Conservation (phyloP, 73 alveolate species). For the Paramecium primaurelia region DNA sequence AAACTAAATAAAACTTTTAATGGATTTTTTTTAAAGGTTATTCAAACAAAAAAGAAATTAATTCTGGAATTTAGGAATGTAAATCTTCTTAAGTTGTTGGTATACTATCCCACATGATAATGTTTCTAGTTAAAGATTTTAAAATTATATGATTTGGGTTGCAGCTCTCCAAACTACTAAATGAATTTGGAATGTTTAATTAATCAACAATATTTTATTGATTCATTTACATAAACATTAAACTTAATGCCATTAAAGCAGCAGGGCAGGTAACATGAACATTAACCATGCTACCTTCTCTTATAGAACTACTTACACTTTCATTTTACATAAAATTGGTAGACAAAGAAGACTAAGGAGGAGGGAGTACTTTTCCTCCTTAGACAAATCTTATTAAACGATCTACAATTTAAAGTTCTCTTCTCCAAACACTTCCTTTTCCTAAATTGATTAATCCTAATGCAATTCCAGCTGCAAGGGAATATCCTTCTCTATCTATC, state of each 20-base stretch:
- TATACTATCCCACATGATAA: slow-evolving; percentile 94
- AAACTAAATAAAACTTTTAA: slow-evolving; percentile 68
- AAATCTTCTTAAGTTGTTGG: slow-evolving; percentile 80
- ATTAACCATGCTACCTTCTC: slow-evolving; percentile 92
- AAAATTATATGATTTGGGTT: slow-evolving; percentile 87
- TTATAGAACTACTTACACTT: slow-evolving; percentile 71
- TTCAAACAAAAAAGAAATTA: slow-evolving; percentile 83
- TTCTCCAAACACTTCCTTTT: slow-evolving; percentile 80
- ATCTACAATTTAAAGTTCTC: slow-evolving; percentile 88
- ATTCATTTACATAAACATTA: slow-evolving; percentile 87
- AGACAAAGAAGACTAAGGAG: slow-evolving; percentile 76
- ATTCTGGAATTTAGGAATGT: slow-evolving; percentile 83
- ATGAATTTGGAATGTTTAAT: slow-evolving; percentile 89
- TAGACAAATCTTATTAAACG: slow-evolving; percentile 92
- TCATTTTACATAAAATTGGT: slow-evolving; percentile 68
- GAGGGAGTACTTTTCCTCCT: slow-evolving; percentile 85
- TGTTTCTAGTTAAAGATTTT: slow-evolving; percentile 87
- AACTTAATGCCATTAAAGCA: slow-evolving; percentile 89
- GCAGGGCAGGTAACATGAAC: slow-evolving; percentile 95
- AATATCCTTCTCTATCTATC: slow-evolving; percentile 95
- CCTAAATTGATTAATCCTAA: slow-evolving; percentile 97
- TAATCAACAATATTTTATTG: slow-evolving; percentile 80
- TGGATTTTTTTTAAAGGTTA: slow-evolving; percentile 76
- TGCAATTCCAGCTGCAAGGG: slow-evolving; percentile 95
- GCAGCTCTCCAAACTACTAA: slow-evolving; percentile 89